Evolutionary conservation across 2,329 filamentous ascomycete genomes (phyloP).

Genomic region (Aspergillus sp.): DNA sequence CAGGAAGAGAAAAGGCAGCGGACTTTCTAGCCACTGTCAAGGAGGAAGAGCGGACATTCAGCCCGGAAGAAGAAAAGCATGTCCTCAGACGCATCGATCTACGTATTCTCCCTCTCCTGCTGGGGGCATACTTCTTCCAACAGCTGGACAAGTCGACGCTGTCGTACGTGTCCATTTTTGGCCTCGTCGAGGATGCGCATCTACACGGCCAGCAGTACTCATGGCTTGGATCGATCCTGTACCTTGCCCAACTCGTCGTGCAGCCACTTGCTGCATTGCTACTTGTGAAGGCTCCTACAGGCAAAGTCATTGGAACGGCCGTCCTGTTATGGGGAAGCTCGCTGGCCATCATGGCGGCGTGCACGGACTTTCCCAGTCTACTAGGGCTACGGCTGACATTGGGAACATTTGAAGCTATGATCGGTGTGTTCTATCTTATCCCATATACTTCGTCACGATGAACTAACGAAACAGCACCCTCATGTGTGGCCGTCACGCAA

Average conservation of each 20-base stretch:
- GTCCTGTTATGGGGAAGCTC: constrained; percentile 57
- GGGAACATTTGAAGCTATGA: constrained; percentile 40
- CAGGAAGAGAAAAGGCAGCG: constrained; percentile 12
- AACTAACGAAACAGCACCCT: constrained; percentile 38
- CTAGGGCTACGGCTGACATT: constrained; percentile 49
- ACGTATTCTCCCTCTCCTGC: constrained; percentile 53
- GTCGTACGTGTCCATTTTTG: constrained; percentile 33
- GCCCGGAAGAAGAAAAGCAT: constrained; percentile 51
- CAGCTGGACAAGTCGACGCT: constrained; percentile 52
- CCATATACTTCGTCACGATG: too few species aligned
- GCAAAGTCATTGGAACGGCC: constrained; percentile 56
- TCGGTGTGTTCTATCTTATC: constrained; percentile 10
- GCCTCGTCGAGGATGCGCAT: constrained; percentile 50
- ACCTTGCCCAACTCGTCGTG: constrained; percentile 61
- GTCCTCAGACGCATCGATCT: constrained; percentile 47
- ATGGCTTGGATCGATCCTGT: constrained; percentile 64
- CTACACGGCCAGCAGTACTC: constrained; percentile 55
- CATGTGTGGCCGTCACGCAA: constrained; percentile 59
- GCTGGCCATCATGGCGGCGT: constrained; percentile 55
- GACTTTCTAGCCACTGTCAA: constrained; percentile 15
- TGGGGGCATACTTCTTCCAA: constrained; percentile 61
- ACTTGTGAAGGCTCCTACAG: constrained; percentile 46
- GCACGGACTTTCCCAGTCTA: constrained; percentile 51
- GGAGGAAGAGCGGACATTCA: constrained; percentile 35
- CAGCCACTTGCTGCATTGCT: constrained; percentile 57